These are phyloP conservation scores for Earliella scabrosa DNA, from an alignment of 1,284 basidiomycete species.

Conservation along the genomic window DNA sequence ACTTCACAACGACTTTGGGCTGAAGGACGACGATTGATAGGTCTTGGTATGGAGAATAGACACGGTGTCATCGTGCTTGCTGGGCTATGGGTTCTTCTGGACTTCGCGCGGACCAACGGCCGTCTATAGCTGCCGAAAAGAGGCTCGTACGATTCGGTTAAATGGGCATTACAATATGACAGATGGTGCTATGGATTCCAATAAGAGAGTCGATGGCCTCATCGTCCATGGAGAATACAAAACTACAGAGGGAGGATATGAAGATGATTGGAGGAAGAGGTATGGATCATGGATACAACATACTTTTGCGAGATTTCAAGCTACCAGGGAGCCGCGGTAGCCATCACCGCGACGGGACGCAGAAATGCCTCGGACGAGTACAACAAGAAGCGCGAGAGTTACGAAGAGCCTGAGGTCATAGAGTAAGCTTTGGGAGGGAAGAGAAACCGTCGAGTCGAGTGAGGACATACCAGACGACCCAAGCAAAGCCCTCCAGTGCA, in stretches of 20 bases:
- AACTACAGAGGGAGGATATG: not conserved
- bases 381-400: conserved; percentile 35
- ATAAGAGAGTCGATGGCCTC: not conserved
- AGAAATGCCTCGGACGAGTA: conserved; percentile 34
- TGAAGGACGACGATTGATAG: conserved; percentile 51
- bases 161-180: conserved; percentile 13
- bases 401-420: conserved; percentile 30
- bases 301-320: not conserved
- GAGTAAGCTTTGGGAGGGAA: not conserved
- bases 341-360: conserved; percentile 37
- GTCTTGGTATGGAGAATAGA: not conserved
- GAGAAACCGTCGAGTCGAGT: not conserved
- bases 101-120: too few relatives aligned
- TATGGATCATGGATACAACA: not conserved
- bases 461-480: conserved; percentile 36
- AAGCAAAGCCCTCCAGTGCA: conserved; percentile 39
- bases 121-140: too few relatives aligned
- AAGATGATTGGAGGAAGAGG: not conserved
- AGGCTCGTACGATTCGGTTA: too few relatives aligned
- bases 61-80: too few relatives aligned
- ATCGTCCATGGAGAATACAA: not conserved
- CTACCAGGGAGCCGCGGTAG: conserved; percentile 33
- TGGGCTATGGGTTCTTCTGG: too few relatives aligned
- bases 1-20: conserved; percentile 70
- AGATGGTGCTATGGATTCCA: conserved; percentile 1